phyloP scores from a whole-genome alignment of 441 rosid genomes.

The Melastoma candidum region DNA sequence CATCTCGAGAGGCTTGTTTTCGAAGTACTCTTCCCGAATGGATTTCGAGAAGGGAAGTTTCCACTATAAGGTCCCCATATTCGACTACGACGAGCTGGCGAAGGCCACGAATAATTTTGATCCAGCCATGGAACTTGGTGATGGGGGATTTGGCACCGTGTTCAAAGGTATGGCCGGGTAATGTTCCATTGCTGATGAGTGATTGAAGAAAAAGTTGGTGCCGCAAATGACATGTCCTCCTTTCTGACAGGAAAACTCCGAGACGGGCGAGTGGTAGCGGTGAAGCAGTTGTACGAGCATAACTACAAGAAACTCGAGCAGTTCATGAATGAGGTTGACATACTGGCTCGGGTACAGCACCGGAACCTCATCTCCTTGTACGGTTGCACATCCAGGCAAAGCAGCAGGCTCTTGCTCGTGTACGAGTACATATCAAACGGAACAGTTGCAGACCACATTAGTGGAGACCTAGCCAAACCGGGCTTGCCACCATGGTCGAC shows the following conservation, averaged over 20 bases:
- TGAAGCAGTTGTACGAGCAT: conserved; percentile 12
- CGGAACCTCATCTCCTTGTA: conserved; percentile 9
- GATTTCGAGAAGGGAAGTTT: conserved; percentile 9
- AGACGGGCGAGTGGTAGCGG: conserved; percentile 15
- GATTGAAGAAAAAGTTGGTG: background rate
- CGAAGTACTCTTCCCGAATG: conserved; percentile 1
- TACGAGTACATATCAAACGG: conserved; percentile 12
- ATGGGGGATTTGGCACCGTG: conserved; percentile 18
- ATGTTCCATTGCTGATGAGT: too few relatives aligned
- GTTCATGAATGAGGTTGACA: conserved; percentile 11
- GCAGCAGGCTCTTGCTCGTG: conserved; percentile 12
- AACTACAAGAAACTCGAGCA: conserved; percentile 13
- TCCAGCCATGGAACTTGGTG: conserved; percentile 11
- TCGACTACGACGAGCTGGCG: conserved; percentile 5
- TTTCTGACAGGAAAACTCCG: conserved; percentile 10
- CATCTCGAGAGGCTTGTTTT: background rate
- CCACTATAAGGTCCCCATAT: background rate
- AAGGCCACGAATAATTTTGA: conserved; percentile 10
- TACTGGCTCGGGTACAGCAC: conserved; percentile 9
- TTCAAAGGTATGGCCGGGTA: conserved; percentile 4
- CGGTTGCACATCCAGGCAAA: conserved; percentile 14
- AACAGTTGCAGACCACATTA: conserved; percentile 10
- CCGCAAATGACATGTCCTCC: background rate
- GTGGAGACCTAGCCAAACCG: conserved; percentile 5
- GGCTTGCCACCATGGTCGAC: background rate